A percentile compares a stretch with the other conserved stretches of the same genome.
Conservation (phyloP, 2,329 filamentous ascomycete species). For the Grosmannia huntii region DNA sequence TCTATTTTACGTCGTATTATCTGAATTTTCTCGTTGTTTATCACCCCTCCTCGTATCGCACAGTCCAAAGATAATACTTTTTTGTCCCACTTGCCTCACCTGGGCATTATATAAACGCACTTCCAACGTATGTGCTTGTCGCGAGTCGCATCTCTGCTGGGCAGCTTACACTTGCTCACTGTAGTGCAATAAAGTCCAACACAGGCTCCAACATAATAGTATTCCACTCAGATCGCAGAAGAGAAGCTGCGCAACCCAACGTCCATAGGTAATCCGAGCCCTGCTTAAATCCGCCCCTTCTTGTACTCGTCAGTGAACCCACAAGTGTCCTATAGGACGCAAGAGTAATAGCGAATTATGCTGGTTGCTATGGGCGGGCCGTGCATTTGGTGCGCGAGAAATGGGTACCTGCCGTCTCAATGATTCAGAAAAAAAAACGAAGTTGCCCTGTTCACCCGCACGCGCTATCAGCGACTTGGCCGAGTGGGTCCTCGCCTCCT, state of each 20-base stretch:
- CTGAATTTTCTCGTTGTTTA: not conserved
- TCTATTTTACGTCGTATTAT: not conserved
- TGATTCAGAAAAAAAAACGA: not conserved
- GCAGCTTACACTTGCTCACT: no score
- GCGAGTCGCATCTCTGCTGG: no score
- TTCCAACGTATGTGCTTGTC: no score
- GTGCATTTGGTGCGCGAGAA: not conserved
- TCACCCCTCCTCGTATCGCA: not conserved
- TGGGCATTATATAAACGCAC: not conserved
- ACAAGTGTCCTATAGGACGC: not conserved
- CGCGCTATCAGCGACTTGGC: not conserved
- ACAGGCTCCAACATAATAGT: not conserved
- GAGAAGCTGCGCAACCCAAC: not conserved
- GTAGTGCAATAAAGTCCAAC: not conserved
- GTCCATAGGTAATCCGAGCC: not conserved
- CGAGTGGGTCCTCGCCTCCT: not conserved
- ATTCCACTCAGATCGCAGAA: not conserved
- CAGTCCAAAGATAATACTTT: no score
- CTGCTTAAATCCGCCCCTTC: not conserved
- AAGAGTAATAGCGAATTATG: not conserved
- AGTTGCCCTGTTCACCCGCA: conserved; percentile 2
- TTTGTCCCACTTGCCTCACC: no score
- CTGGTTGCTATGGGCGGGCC: not conserved
- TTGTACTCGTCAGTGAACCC: not conserved
- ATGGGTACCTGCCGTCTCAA: not conserved